A percentile compares a stretch with the other conserved stretches of the same genome.
These are phyloP conservation scores for Clavispora vitiphila DNA, from an alignment of 805 yeast species.

Conservation along the genomic window DNA sequence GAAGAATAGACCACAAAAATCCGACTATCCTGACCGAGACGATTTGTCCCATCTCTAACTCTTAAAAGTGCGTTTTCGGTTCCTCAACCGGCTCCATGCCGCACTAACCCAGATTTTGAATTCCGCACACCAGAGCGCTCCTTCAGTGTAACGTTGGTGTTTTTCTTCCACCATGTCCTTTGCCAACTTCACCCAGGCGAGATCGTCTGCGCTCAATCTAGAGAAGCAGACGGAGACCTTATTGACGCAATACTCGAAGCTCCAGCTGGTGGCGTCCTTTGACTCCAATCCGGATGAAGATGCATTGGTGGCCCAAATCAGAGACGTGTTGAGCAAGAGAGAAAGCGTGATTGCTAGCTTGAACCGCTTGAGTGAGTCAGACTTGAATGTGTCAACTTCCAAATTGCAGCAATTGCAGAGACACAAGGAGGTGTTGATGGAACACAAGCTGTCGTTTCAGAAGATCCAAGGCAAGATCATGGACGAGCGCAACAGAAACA, in stretches of 20 bases:
- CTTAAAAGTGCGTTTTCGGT: no score
- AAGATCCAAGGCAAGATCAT: constrained; percentile 54
- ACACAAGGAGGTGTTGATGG: constrained; percentile 70
- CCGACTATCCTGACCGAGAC: no score
- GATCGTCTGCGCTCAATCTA: constrained; percentile 62
- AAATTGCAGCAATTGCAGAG: constrained; percentile 78
- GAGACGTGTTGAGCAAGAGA: constrained; percentile 31
- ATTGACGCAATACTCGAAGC: constrained; percentile 37
- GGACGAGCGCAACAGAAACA: constrained; percentile 73
- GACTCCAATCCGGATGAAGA: constrained; percentile 20
- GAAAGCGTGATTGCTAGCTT: constrained; percentile 50
- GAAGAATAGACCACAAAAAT: no score
- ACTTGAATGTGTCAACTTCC: constrained; percentile 54
- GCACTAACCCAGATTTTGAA: background rate
- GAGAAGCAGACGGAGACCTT: constrained; percentile 67
- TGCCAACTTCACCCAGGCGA: constrained; percentile 54
- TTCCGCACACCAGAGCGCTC: background rate
- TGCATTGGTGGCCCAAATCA: constrained; percentile 21
- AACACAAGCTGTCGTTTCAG: constrained; percentile 59
- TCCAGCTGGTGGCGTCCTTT: constrained; percentile 22
- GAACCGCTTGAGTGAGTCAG: constrained; percentile 50
- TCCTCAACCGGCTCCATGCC: no score
- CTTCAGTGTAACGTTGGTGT: background rate
- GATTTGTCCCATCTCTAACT: no score
- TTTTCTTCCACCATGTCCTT: constrained; percentile 11